These are phyloP conservation scores for Rhododendron mucronatum DNA, from an alignment of 148 eudicot species.

Conservation along the genomic window DNA sequence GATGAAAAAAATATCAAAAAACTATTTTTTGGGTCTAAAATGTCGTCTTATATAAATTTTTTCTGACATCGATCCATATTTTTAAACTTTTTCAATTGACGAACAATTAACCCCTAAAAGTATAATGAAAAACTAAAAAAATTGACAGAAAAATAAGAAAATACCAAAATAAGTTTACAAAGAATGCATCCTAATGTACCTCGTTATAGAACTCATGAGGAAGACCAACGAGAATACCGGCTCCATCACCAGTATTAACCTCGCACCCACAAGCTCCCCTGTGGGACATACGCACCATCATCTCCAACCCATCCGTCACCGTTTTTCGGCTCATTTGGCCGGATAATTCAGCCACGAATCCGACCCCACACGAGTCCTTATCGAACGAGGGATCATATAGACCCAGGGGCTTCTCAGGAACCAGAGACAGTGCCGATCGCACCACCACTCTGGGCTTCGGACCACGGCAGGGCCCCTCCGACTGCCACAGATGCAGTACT, in stretches of 20 bases:
- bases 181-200: constrained; percentile 27
- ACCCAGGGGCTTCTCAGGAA: constrained; percentile 89
- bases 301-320: constrained; percentile 93
- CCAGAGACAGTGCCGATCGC: constrained; percentile 62
- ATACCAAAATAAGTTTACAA: background rate
- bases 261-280: constrained; percentile 99
- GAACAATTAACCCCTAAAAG: too few relatives aligned
- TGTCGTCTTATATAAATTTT: too few relatives aligned
- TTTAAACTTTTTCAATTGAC: too few relatives aligned
- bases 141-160: background rate
- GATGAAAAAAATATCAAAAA: too few relatives aligned
- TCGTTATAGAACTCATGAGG: constrained; percentile 83
- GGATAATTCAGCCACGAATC: constrained; percentile 89
- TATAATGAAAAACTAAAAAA: too few relatives aligned
- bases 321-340: constrained; percentile 83
- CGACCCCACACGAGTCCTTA: constrained; percentile 96
- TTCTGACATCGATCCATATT: too few relatives aligned
- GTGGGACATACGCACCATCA: constrained; percentile 93
- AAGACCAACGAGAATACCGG: constrained; percentile 94
- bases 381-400: constrained; percentile 73
- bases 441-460: constrained; percentile 47
- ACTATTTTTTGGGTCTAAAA: too few relatives aligned
- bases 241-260: constrained; percentile 96
- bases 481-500: constrained; percentile 36
- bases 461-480: constrained; percentile 49